phyloP scores from a whole-genome alignment of 106 monocot species.

The Agapanthus africanus region DNA sequence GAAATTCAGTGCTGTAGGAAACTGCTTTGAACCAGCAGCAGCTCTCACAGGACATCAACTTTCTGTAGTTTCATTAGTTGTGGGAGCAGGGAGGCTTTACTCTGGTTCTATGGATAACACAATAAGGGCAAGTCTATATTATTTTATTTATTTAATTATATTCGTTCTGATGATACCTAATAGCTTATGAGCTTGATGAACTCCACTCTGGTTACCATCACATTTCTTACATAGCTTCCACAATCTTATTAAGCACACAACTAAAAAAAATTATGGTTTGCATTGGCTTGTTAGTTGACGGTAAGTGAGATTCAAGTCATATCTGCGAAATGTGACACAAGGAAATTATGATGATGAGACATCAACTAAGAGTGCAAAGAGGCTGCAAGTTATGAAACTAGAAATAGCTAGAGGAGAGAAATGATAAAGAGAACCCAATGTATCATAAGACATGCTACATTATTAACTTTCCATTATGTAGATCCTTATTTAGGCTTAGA shows the following conservation, averaged over 20 bases:
- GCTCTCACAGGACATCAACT: slow-evolving; percentile 67
- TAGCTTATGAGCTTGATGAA: neutral
- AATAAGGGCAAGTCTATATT: slow-evolving; percentile 46
- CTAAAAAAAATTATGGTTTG: no score
- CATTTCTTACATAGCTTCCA: neutral
- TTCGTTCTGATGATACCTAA: neutral
- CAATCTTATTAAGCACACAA: neutral
- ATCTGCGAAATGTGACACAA: no score
- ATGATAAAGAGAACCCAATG: no score
- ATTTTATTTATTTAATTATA: neutral
- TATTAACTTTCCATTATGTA: no score
- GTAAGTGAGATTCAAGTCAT: no score
- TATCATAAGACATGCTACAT: no score
- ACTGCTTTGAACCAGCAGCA: slow-evolving; percentile 79
- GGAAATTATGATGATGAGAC: no score
- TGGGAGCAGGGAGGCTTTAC: slow-evolving; percentile 61
- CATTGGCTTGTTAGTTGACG: no score
- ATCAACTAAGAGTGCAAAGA: no score
- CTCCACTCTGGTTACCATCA: neutral
- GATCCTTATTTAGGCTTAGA: no score
- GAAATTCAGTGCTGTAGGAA: slow-evolving; percentile 45
- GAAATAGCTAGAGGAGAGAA: no score
- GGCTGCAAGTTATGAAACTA: no score
- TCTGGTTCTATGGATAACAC: slow-evolving; percentile 56
- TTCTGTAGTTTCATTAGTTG: slow-evolving; percentile 66